These are phyloP conservation scores for Mortierella sp. DNA, from an alignment of 371 early-diverging fungal species.

Conservation along the genomic window DNA sequence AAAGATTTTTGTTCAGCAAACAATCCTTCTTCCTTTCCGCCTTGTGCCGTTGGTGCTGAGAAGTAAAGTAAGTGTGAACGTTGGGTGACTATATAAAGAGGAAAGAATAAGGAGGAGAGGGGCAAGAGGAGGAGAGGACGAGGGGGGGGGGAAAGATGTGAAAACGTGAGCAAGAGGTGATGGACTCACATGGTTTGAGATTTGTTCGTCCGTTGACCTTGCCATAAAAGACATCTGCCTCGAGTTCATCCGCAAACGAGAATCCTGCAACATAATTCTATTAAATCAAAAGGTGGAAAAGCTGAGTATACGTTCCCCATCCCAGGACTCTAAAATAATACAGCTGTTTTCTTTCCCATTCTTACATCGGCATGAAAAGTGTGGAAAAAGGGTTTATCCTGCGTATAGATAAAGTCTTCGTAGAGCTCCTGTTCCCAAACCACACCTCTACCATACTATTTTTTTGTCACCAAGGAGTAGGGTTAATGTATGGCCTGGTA, in stretches of 20 bases:
- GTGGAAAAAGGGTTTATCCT: slow-evolving; percentile 85
- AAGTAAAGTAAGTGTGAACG: not conserved
- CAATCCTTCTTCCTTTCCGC: not conserved
- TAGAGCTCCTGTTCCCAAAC: slow-evolving; percentile 90
- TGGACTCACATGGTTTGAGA: slow-evolving; percentile 54
- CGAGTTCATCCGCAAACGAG: slow-evolving; percentile 89
- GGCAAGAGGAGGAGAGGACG: not conserved
- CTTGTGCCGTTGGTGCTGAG: not conserved
- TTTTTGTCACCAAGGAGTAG: not conserved
- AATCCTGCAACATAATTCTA: slow-evolving; percentile 84
- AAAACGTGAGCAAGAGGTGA: not conserved
- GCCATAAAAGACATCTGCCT: slow-evolving; percentile 82
- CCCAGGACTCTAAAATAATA: not conserved
- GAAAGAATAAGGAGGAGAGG: not conserved
- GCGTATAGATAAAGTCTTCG: slow-evolving; percentile 76
- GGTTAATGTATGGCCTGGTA: not conserved
- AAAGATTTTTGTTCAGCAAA: slow-evolving; percentile 5
- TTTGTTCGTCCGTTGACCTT: slow-evolving; percentile 69
- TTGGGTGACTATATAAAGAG: not conserved
- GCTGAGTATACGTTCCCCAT: not conserved
- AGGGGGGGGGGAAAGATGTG: not conserved
- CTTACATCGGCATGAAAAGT: slow-evolving; percentile 88
- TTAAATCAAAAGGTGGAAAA: not conserved
- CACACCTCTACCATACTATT: slow-evolving; percentile 65
- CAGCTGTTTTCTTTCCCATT: not conserved